A percentile compares a stretch with the other conserved stretches of the same genome.
Evolutionary conservation across 1,139 yeast genomes (phyloP).

Genomic region (Candida neerlandica): DNA sequence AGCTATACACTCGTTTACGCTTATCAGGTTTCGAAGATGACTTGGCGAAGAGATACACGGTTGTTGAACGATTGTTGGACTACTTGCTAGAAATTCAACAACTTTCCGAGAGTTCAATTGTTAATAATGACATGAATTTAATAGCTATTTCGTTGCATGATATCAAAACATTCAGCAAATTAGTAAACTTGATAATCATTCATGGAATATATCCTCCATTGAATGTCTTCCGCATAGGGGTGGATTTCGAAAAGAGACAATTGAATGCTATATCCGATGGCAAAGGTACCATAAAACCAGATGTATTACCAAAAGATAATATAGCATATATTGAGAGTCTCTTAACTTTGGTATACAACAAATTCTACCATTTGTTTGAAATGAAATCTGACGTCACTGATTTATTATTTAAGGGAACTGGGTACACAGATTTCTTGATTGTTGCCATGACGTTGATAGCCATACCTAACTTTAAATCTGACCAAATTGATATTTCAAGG

Average conservation of each 20-base stretch:
- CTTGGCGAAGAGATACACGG: constrained; percentile 20
- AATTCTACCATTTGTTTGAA: constrained; percentile 35
- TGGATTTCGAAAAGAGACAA: constrained; percentile 65
- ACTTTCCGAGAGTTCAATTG: constrained; percentile 27
- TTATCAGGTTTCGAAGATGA: neutral
- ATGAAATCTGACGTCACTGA: constrained; percentile 52
- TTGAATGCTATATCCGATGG: constrained; percentile 45
- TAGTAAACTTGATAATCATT: constrained; percentile 64
- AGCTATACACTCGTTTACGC: constrained; percentile 16
- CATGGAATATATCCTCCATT: constrained; percentile 73
- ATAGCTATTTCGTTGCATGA: constrained; percentile 82
- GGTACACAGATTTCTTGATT: constrained; percentile 67
- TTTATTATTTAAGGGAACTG: constrained; percentile 67
- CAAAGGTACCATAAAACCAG: constrained; percentile 27
- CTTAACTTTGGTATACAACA: constrained; percentile 36
- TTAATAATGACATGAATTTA: constrained; percentile 36
- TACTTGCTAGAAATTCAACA: constrained; percentile 39
- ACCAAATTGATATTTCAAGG: constrained; percentile 13
- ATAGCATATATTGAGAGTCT: constrained; percentile 24
- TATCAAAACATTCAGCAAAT: constrained; percentile 67
- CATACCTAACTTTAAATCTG: constrained; percentile 34
- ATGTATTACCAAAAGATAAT: constrained; percentile 16
- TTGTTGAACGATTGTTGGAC: constrained; percentile 32
- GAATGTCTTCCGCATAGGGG: constrained; percentile 55
- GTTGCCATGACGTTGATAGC: constrained; percentile 55